phyloP scores from a whole-genome alignment of 352 stramenopile species.

The Phytophthora ramorum region DNA sequence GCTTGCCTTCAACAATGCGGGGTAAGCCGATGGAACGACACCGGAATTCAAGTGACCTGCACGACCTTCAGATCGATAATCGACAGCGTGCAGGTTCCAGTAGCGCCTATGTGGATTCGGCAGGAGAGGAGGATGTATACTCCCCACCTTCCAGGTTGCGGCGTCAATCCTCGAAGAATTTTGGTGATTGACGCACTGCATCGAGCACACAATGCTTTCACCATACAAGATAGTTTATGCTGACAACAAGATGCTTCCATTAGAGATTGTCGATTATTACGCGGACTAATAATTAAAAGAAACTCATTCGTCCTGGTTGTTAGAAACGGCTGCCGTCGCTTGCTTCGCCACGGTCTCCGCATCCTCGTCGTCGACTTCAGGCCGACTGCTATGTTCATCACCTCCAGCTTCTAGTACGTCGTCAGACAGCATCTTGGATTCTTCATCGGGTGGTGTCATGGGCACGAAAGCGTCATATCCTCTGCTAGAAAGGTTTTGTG shows the following conservation, averaged over 20 bases:
- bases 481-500: constrained; percentile 8
- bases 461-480: constrained; percentile 20
- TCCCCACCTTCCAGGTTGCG: constrained; percentile 39
- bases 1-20: constrained; percentile 50
- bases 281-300: constrained; percentile 39
- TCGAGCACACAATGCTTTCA: no score
- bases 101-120: constrained; percentile 38
- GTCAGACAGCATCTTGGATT: constrained; percentile 9
- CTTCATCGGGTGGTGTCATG: constrained; percentile 22
- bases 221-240: no score
- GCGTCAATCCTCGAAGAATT: constrained; percentile 34
- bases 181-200: constrained; percentile 15
- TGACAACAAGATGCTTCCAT: constrained; percentile 8
- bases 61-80: constrained; percentile 14
- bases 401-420: not conserved
- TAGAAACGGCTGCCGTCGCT: constrained; percentile 17
- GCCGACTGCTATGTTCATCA: constrained; percentile 23
- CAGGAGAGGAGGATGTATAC: constrained; percentile 31
- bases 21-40: constrained; percentile 25
- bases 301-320: constrained; percentile 46
- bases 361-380: constrained; percentile 35
- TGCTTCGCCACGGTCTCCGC: constrained; percentile 21
- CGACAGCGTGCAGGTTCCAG: constrained; percentile 33
- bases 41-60: constrained; percentile 19
- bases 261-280: constrained; percentile 24